Evolutionary conservation across 2,329 filamentous ascomycete species (phyloP).

Genomic region (Penicillium sp.): DNA sequence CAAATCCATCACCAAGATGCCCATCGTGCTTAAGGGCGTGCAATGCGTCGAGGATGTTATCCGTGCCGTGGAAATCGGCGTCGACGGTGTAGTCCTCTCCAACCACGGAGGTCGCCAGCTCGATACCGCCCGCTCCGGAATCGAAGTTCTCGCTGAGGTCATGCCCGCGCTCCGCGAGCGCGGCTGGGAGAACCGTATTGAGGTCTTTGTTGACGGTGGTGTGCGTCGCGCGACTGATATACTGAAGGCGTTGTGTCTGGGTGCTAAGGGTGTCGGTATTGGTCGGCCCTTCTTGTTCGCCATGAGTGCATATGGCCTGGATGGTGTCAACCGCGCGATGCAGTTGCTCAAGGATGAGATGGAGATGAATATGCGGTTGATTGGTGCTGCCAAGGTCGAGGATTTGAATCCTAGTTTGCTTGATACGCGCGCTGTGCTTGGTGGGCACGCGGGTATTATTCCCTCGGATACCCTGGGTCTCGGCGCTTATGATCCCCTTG

Average conservation of each 20-base stretch:
- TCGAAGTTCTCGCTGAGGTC: constrained; percentile 89
- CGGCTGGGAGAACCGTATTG: constrained; percentile 69
- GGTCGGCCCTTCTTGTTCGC: constrained; percentile 92
- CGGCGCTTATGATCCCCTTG: constrained; percentile 53
- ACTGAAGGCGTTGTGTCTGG: constrained; percentile 88
- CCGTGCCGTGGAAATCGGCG: constrained; percentile 71
- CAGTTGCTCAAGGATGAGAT: constrained; percentile 90
- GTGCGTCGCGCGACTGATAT: constrained; percentile 88
- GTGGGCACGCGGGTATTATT: constrained; percentile 54
- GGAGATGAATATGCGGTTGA: constrained; percentile 97
- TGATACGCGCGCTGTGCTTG: constrained; percentile 64
- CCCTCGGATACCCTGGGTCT: constrained; percentile 58
- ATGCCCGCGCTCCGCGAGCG: constrained; percentile 76
- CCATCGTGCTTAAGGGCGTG: constrained; percentile 92
- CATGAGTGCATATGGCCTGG: constrained; percentile 84
- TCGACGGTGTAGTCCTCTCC: constrained; percentile 85
- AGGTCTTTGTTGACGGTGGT: constrained; percentile 88
- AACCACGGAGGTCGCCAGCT: constrained; percentile 96
- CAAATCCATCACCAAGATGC: constrained; percentile 81
- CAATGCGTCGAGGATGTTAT: constrained; percentile 95
- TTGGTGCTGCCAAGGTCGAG: constrained; percentile 69
- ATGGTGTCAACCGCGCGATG: constrained; percentile 88
- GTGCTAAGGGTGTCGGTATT: constrained; percentile 87
- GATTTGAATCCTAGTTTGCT: constrained; percentile 77
- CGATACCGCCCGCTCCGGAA: constrained; percentile 80